These are phyloP conservation scores for Pseudocercospora musae DNA, from an alignment of 2,329 filamentous ascomycete genomes.

Conservation along the genomic window DNA sequence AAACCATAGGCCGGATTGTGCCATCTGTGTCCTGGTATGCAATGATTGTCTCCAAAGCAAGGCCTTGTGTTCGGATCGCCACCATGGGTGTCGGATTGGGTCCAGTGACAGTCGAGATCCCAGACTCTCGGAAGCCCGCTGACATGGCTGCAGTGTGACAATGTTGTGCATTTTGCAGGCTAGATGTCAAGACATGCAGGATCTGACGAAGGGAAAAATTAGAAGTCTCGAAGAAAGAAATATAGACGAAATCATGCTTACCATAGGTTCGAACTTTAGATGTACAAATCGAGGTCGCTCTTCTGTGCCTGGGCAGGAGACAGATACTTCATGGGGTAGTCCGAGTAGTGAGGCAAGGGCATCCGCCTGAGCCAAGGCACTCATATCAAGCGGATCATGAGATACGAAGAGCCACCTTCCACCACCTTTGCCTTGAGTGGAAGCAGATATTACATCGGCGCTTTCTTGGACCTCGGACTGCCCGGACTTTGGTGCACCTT, in stretches of 20 bases:
- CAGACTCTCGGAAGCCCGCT: slow-evolving; percentile 87
- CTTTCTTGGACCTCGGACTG: not conserved
- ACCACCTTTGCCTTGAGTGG: slow-evolving; percentile 67
- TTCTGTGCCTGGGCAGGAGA: slow-evolving; percentile 3
- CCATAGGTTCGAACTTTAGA: slow-evolving; percentile 95
- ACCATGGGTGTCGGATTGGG: slow-evolving; percentile 63
- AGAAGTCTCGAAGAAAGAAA: not conserved
- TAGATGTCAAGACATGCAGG: slow-evolving; percentile 79
- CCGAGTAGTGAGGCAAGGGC: slow-evolving; percentile 18
- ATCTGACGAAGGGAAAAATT: slow-evolving; percentile 56
- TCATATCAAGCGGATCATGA: slow-evolving; percentile 63
- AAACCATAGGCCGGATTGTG: slow-evolving; percentile 55
- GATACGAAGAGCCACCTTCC: slow-evolving; percentile 86
- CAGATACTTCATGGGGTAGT: slow-evolving; percentile 4
- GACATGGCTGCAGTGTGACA: slow-evolving; percentile 72
- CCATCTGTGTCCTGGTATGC: slow-evolving; percentile 50
- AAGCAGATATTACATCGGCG: slow-evolving; percentile 51
- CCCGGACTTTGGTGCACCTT: slow-evolving; percentile 59
- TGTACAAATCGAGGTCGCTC: slow-evolving; percentile 55
- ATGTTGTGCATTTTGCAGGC: slow-evolving; percentile 68
- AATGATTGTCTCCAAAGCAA: slow-evolving; percentile 77
- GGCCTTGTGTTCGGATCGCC: slow-evolving; percentile 77
- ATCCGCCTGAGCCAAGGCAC: slow-evolving; percentile 16
- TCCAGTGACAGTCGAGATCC: slow-evolving; percentile 50
- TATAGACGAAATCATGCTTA: slow-evolving; percentile 44